These are phyloP conservation scores for Aphanomyces euteiches DNA, from an alignment of 352 stramenopile genomes.

Conservation along the genomic window DNA sequence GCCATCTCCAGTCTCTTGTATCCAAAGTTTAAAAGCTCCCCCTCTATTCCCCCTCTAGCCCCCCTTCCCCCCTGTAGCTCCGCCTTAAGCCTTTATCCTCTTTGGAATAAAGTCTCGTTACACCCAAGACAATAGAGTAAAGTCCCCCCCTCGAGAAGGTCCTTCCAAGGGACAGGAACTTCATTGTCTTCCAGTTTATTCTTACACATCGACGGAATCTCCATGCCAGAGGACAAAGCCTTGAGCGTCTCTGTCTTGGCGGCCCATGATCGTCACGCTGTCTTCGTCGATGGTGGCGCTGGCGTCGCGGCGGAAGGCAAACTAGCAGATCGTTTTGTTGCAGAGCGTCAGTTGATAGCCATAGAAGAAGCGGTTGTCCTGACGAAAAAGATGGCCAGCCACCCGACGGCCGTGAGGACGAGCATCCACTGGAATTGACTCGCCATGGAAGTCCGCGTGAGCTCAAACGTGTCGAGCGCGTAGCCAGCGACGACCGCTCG, in stretches of 20 bases:
- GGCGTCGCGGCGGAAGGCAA: background rate
- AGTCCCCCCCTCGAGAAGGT: no score
- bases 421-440: slow-evolving; percentile 15
- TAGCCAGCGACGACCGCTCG: slow-evolving; percentile 23
- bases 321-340: background rate
- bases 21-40: no score
- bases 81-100: no score
- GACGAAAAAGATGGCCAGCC: background rate
- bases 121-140: no score
- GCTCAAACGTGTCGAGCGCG: background rate
- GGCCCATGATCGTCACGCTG: background rate
- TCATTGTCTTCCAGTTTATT: no score
- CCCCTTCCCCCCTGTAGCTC: no score
- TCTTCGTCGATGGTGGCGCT: background rate
- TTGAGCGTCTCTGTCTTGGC: background rate
- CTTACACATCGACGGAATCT: background rate
- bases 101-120: no score
- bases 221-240: background rate
- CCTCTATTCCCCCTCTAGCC: no score
- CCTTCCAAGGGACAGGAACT: no score
- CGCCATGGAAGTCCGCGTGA: background rate
- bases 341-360: slow-evolving; percentile 12
- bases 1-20: no score
- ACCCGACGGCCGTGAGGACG: background rate
- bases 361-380: slow-evolving; percentile 23